These are phyloP conservation scores for Ustilago xerochloae DNA, from an alignment of 1,284 basidiomycete genomes.

Conservation along the genomic window DNA sequence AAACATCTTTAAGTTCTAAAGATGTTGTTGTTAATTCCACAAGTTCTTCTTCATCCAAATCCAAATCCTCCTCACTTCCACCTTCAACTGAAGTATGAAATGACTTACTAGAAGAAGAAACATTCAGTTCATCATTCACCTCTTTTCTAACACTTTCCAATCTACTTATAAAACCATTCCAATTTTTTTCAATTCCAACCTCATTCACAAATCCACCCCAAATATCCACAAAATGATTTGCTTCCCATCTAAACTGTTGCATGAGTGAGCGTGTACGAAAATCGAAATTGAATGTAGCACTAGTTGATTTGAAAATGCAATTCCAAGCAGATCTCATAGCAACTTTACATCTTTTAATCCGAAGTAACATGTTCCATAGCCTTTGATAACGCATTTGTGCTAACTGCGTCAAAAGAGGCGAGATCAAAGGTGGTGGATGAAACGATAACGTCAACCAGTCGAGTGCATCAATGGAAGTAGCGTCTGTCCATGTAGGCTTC, in stretches of 20 bases:
- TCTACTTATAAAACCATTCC: constrained; percentile 36
- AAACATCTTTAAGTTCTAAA: constrained; percentile 54
- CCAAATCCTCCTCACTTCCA: constrained; percentile 18
- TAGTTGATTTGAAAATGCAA: constrained; percentile 28
- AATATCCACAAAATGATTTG: constrained; percentile 27
- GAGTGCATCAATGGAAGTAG: constrained; percentile 47
- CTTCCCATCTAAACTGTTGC: constrained; percentile 36
- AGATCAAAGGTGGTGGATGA: constrained; percentile 54
- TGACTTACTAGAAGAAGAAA: background rate
- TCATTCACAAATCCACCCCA: constrained; percentile 37
- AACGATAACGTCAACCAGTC: constrained; percentile 60
- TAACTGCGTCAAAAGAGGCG: constrained; percentile 51
- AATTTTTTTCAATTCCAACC: constrained; percentile 36
- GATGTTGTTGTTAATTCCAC: constrained; percentile 27
- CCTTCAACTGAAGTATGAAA: background rate
- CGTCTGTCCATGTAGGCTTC: constrained; percentile 43
- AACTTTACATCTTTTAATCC: constrained; percentile 47
- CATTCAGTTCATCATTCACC: constrained; percentile 28
- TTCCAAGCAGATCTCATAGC: constrained; percentile 37
- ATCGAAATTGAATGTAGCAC: constrained; percentile 35
- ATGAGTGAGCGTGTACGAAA: constrained; percentile 18
- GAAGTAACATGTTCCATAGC: constrained; percentile 53
- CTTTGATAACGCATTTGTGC: constrained; percentile 49
- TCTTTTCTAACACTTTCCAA: constrained; percentile 28
- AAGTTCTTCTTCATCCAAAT: constrained; percentile 32